These are phyloP conservation scores for Hylodesmum podocarpum DNA, from an alignment of 306 rosid species.

Conservation along the genomic window DNA sequence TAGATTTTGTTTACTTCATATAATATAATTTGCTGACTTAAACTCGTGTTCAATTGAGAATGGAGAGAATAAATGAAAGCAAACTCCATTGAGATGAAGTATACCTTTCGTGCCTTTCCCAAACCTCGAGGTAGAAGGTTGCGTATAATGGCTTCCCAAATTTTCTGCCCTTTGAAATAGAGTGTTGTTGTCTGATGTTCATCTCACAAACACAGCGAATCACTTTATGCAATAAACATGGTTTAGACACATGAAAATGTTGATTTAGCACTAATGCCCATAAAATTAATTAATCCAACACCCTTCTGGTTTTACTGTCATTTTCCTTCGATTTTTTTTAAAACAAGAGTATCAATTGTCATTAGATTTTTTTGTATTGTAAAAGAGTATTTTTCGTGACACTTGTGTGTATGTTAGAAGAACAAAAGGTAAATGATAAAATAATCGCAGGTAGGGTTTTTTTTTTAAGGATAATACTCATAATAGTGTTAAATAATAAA, in stretches of 20 bases:
- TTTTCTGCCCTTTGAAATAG: constrained; percentile 91
- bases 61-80: neutral
- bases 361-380: neutral
- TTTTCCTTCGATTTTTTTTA: neutral
- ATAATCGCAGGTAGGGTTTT: too few species aligned
- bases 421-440: neutral
- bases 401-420: neutral
- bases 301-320: neutral
- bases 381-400: neutral
- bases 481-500: neutral
- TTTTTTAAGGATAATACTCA: too few species aligned
- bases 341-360: neutral
- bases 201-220: constrained; percentile 33
- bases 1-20: constrained; percentile 19
- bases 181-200: constrained; percentile 71
- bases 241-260: neutral
- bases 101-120: constrained; percentile 74
- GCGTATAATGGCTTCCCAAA: constrained; percentile 89
- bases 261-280: neutral
- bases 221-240: neutral
- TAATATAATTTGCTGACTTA: neutral
- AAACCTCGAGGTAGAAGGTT: constrained; percentile 89
- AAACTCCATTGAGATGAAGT: neutral
- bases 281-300: neutral
- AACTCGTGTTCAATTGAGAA: neutral